Base-by-base conservation (phyloP, 164 flowering plant species). In the Aristolochia californica region DNA sequence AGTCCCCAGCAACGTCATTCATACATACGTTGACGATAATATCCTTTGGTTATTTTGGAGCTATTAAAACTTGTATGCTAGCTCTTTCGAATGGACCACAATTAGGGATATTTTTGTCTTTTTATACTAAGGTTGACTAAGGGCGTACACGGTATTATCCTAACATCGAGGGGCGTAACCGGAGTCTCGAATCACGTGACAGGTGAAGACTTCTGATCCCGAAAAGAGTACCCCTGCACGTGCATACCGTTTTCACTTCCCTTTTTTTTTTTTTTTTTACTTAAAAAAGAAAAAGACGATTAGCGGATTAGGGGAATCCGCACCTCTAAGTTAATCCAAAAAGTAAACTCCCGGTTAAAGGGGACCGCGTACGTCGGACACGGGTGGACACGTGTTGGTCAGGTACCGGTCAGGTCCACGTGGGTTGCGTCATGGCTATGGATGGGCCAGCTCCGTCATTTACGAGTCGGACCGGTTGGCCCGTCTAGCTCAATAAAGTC, bases 181-280 rank as follows among this genome's bases (percentile, higher is more conserved):
- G 20, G 2, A 24, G 34, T 26, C 57, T 72, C 48, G 72, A 64
- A 64, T 52, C 68, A 64, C 68, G 61, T 65, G 66, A 69, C 57
- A 13, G 30, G 63, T 24, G 55, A 12, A 21, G 15, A 22, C 22
- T 57, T 64, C 40, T 60, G 75, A 74, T 71, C 78, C 72, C 72
- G 49, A 68, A 10, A 68, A 58, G 62, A 48, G n/a, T 45, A 34
- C 58, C 18, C 60, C 1, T 40, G 62, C 78, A 74, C 75, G 75
- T 74, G 75, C 69, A 38, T 43, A 7, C 47, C 13, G 25, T 40
- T 20, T 17, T 40, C 58, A 21, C 13, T 23, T 55, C 30, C 44
- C 21, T 16, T 17, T 20, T 23, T 25, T 45, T 57, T 43, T 23
- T 17, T 4, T 8, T 3, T 34, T 34, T 34, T 34, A 34, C 10